Percentiles rank a stretch among this genome's conserved stretches.
These are phyloP conservation scores for Aureobasidium sp. DNA, from an alignment of 2,329 filamentous ascomycete genomes.

Conservation along the genomic window DNA sequence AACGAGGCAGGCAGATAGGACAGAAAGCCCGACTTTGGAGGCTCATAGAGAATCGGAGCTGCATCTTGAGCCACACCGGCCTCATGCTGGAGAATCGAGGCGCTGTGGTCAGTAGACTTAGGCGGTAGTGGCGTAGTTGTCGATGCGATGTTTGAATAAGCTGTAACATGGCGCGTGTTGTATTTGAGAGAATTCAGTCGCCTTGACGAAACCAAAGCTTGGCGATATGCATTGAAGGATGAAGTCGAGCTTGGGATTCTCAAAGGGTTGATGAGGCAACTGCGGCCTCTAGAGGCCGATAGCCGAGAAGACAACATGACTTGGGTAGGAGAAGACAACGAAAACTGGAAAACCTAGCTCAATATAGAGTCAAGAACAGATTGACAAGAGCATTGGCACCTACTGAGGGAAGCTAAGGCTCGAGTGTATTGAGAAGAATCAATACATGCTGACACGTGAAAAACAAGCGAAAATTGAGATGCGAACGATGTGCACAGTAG, in stretches of 20 bases:
- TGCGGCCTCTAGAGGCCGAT: neutral
- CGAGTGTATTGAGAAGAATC: neutral
- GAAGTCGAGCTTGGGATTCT: neutral
- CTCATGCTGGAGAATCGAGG: constrained; percentile 11
- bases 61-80: neutral
- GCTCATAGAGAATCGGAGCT: constrained; percentile 43
- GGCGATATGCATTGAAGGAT: neutral
- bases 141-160: neutral
- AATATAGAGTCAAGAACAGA: neutral
- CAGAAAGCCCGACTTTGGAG: constrained; percentile 65
- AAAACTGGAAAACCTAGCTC: constrained; percentile 10
- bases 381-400: neutral
- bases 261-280: neutral
- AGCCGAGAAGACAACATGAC: constrained; percentile 12
- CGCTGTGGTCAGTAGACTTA: neutral
- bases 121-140: neutral
- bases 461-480: neutral
- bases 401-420: neutral
- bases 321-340: neutral
- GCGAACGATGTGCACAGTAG: neutral
- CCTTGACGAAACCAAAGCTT: neutral
- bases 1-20: constrained; percentile 61
- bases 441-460: neutral
- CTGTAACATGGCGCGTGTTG: neutral
- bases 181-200: neutral